Conservation (phyloP, 768 basidiomycete genomes). For the Mycena pura region DNA sequence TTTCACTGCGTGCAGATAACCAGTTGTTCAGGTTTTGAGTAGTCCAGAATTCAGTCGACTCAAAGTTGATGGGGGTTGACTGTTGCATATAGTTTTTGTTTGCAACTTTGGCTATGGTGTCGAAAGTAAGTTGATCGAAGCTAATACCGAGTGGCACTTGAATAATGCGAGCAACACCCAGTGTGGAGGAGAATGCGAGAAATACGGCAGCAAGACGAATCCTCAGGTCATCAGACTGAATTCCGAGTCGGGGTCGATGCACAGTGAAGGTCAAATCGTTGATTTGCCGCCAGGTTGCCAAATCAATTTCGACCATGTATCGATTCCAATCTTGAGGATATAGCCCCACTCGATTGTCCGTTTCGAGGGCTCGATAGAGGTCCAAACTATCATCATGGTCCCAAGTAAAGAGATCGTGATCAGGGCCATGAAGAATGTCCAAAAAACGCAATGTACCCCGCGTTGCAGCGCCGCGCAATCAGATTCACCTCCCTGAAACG, state of each 20-base stretch:
- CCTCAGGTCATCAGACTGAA: neutral
- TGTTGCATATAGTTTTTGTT: neutral
- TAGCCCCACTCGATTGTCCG: neutral
- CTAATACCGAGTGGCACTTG: neutral
- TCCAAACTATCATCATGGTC: neutral
- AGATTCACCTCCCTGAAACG: constrained; percentile 50
- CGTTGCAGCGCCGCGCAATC: constrained; percentile 40
- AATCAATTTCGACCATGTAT: neutral
- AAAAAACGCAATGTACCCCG: constrained; percentile 49
- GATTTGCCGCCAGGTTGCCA: neutral
- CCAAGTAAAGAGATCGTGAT: constrained; percentile 2
- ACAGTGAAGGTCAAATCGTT: neutral
- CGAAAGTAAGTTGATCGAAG: neutral
- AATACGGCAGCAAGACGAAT: neutral
- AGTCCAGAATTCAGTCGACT: neutral
- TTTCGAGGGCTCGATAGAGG: neutral
- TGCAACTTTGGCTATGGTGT: neutral
- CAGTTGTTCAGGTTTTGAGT: neutral
- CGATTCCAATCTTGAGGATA: neutral
- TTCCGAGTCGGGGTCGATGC: neutral
- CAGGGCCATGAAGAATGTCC: neutral
- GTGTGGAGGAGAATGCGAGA: neutral
- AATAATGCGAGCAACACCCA: neutral
- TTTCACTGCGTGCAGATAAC: neutral
- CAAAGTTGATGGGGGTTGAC: neutral